Evolutionary conservation across 2,329 filamentous ascomycete species (phyloP).

Genomic region (Colletotrichum trifolii): DNA sequence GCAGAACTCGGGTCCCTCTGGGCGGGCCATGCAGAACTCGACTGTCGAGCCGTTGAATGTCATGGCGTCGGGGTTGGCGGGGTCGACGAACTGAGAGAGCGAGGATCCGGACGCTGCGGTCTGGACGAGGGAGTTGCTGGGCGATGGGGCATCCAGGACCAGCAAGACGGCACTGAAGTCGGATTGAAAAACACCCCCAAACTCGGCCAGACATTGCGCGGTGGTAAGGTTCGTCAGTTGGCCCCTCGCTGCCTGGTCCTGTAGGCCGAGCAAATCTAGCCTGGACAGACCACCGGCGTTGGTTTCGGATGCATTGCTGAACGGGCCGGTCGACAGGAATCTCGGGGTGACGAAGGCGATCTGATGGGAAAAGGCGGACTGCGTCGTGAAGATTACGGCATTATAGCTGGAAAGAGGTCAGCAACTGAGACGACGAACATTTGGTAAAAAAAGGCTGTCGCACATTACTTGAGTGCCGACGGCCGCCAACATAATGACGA

Average conservation of each 20-base stretch:
- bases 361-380: conserved; percentile 46
- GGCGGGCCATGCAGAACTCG: conserved; percentile 29
- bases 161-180: conserved; percentile 49
- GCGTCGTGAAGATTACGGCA: conserved; percentile 59
- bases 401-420: conserved; percentile 57
- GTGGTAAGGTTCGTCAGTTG: conserved; percentile 47
- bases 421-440: conserved; percentile 9
- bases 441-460: conserved; percentile 38
- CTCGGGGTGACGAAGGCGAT: conserved; percentile 49
- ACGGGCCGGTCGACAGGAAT: conserved; percentile 50
- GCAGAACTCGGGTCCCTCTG: conserved; percentile 45
- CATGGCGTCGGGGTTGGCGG: conserved; percentile 27
- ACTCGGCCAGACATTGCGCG: conserved; percentile 45
- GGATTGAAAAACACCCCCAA: conserved; percentile 46
- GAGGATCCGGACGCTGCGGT: conserved; percentile 43
- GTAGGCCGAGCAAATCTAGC: conserved; percentile 49
- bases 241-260: conserved; percentile 44
- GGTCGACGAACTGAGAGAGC: conserved; percentile 35
- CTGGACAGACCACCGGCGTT: conserved; percentile 49
- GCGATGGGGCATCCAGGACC: conserved; percentile 42
- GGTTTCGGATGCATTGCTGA: conserved; percentile 47
- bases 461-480: conserved; percentile 62
- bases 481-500: conserved; percentile 53
- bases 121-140: conserved; percentile 47
- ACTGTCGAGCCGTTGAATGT: conserved; percentile 39